Percentiles rank a stretch among this genome's conserved stretches.
Evolutionary conservation across 2,329 filamentous ascomycete species (phyloP).

Genomic region (Neofusicoccum kwambonambiense): DNA sequence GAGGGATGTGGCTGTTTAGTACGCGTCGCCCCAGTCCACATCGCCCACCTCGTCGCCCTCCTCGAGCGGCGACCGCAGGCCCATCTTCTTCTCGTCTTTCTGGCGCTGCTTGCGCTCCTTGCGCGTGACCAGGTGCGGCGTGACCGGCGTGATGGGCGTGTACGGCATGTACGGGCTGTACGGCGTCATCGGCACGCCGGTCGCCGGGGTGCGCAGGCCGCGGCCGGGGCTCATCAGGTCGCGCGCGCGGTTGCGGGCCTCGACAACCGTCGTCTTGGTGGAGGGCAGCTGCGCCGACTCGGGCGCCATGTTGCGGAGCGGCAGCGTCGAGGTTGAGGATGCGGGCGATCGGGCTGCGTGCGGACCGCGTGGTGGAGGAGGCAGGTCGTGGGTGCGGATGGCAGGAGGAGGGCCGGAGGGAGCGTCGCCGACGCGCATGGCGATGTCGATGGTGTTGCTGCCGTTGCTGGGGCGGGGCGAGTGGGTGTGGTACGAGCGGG

Average conservation of each 20-base stretch:
- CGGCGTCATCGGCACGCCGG: constrained; percentile 63
- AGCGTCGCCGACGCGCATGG: constrained; percentile 1
- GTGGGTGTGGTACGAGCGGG: constrained; percentile 8
- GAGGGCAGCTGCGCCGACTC: constrained; percentile 28
- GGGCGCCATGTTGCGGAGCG: constrained; percentile 33
- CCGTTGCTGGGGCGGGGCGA: constrained; percentile 7
- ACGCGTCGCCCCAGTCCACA: constrained; percentile 17
- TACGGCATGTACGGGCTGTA: constrained; percentile 80
- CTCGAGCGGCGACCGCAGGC: constrained; percentile 48
- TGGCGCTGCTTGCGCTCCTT: constrained; percentile 69
- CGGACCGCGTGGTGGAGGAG: constrained; percentile 16
- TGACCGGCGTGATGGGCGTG: constrained; percentile 72
- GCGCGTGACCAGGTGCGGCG: constrained; percentile 70
- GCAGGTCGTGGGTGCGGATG: not conserved
- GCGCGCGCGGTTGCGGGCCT: constrained; percentile 22
- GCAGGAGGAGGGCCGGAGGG: constrained; percentile 5
- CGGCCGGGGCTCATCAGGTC: not conserved
- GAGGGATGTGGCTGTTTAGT: not conserved
- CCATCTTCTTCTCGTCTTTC: constrained; percentile 60
- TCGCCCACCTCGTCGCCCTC: constrained; percentile 34
- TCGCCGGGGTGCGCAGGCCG: constrained; percentile 48
- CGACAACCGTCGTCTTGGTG: constrained; percentile 46
- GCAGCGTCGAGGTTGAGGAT: constrained; percentile 29
- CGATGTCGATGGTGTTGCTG: constrained; percentile 16
- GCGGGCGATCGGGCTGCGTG: constrained; percentile 14